Evolutionary conservation across 2,329 filamentous ascomycete species (phyloP), one percentile per base, ranked within the genome.

Genomic region (Talaromyces albobiverticillius): DNA sequence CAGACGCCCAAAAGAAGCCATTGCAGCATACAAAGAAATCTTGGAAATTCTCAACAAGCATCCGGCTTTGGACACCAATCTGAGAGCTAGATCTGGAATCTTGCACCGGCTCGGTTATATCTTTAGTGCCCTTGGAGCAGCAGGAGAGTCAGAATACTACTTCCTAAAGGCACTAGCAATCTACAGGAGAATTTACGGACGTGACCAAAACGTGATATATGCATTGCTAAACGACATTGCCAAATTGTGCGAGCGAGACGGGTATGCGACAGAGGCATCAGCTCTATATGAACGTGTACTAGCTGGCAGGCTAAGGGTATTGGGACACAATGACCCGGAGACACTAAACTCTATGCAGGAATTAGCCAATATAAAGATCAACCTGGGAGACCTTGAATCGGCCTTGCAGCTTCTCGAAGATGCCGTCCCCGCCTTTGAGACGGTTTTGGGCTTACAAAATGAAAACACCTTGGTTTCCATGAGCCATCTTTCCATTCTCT

Each of bases 291-390:
- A 68, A 38, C 61, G 65, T 18, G 65, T 65, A 29, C 65, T 65
- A 32, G 65, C 65, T 47, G 65, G 65, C 23, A 61, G 65, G 47
- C 41, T 67, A 36, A 66, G 64, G 51, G 63, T 58, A 1, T 58
- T 67, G 2, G 65, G 65, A 10, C 61, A 63, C 23, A 64, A 67
- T 50, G 62, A 62, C 3, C 65, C 65, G 5, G 65, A 68, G n/a
- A 68, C 65, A 1, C 54, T 68, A 22, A 61, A 52, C 36, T 66
- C 61, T 45, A 68, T 67, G 65, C 65, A 67, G 46, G 59, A 64
- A 29, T 60, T 68, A 41, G 65, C 65, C 14, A 61, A 60, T 34
- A 53, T 67, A 11, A 67, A 67, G 40, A 57, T 62, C 16, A 54
- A 53, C 7, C 46, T 68, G 1, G 65, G 65, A 8, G 65, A 68